Evolutionary conservation across 1,284 basidiomycete genomes (phyloP), one percentile per base, ranked within the genome.

Genomic region (Meira nashicola): DNA sequence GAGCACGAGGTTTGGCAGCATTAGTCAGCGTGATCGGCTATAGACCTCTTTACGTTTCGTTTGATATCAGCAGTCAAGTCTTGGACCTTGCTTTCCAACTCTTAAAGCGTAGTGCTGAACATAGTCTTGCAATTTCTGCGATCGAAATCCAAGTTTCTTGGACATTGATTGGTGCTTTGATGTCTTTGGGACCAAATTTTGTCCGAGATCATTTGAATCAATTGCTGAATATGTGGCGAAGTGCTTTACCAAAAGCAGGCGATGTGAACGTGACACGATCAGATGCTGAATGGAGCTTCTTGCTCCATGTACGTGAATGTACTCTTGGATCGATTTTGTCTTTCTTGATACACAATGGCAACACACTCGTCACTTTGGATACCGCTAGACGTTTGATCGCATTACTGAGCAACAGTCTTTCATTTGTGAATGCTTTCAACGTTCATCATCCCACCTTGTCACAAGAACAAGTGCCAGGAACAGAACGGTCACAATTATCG

Each of bases 81-180:
- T 86, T 97, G 63, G 90, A 94, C 71, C 87, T 92, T 72, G 89
- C 94, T 1, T 90, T 90, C 1, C 86, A 89, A 57, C 83, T 98
- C 11, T 84, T 98, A 58, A 96, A 95, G 78, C 85, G 88, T 41
- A 87, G 90, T 1, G 90, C 89, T 12, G 91, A 95, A 59, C 93
- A 96, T 75, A 40, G 39, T 14, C 83, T 97, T 50, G 83, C 84
- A 54, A 80, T 90, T 38, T 92, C 91, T 0, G 84, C 85, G 8
- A 83, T 91, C 47, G 92, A 96, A 76, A 87, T 97, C 10, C 91
- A 93, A 73, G 87, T 94, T 1, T 92, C 94, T 0, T 98, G 95
- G 95, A 91, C 88, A 14, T 82, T 91, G 40, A 89, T 98, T 58
- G 87, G 89, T 0, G 87, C 91, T 0, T 82, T 98, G 52, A 92